Percentiles rank a stretch among this genome's conserved stretches.
phyloP scores from a whole-genome alignment of 129 eudicot genomes.

The Flaveria trinervia region DNA sequence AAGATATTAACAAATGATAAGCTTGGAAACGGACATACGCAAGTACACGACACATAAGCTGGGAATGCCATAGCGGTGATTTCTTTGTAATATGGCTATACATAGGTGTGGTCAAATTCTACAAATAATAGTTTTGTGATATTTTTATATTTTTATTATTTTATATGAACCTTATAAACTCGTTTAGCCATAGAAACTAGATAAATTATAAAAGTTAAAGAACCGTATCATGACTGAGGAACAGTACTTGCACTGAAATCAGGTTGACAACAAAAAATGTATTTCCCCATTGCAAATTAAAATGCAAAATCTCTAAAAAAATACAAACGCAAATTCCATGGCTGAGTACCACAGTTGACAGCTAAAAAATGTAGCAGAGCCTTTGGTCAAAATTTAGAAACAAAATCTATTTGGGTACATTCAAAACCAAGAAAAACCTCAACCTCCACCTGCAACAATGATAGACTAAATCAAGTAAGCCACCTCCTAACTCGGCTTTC shows the following conservation, averaged over 20 bases:
- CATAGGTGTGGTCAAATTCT: too few species aligned
- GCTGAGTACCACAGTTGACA: conserved; percentile 15
- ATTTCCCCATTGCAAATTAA: conserved; percentile 14
- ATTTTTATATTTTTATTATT: too few species aligned
- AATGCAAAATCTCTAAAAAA: conserved; percentile 18
- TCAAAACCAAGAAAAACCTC: conserved; percentile 4
- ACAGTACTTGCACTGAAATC: neutral
- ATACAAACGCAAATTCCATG: conserved; percentile 5
- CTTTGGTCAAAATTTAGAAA: conserved; percentile 22
- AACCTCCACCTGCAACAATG: neutral
- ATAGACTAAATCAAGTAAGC: neutral
- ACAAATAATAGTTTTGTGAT: too few species aligned
- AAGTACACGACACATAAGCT: too few species aligned
- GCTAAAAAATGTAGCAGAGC: conserved; percentile 16
- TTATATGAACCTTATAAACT: too few species aligned
- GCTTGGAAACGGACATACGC: too few species aligned
- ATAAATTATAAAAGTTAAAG: too few species aligned
- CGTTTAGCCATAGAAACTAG: neutral
- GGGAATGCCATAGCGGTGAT: too few species aligned
- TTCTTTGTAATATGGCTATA: too few species aligned
- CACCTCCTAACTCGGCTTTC: conserved; percentile 63
- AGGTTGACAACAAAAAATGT: neutral
- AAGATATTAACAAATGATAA: too few species aligned
- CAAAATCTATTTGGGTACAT: conserved; percentile 17
- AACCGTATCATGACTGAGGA: too few species aligned